Evolutionary conservation across 2,329 filamentous ascomycete genomes (phyloP).

Genomic region (Apiospora marii): DNA sequence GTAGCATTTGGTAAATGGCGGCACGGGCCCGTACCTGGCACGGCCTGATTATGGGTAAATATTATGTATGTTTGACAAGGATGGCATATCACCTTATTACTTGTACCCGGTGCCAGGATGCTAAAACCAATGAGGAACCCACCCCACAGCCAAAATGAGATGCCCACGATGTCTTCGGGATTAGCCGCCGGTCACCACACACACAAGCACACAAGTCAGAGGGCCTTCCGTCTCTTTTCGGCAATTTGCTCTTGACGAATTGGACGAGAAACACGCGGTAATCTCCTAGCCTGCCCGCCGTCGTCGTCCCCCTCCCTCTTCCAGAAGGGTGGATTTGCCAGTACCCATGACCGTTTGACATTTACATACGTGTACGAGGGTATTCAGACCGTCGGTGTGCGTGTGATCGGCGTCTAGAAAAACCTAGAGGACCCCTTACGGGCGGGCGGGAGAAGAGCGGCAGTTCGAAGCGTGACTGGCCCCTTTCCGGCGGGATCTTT

Average conservation of each 20-base stretch:
- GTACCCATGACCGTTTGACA: background rate
- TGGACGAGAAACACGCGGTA: background rate
- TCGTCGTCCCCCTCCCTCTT: too few species aligned
- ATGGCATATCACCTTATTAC: background rate
- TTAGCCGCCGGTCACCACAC: background rate
- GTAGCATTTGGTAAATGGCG: background rate
- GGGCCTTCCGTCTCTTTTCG: background rate
- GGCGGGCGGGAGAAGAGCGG: background rate
- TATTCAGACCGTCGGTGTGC: background rate
- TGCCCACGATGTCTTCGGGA: background rate
- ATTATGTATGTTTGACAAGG: background rate
- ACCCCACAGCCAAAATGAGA: background rate
- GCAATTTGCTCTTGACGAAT: background rate
- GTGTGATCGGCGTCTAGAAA: background rate
- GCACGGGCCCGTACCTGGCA: constrained; percentile 4
- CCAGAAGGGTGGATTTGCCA: background rate
- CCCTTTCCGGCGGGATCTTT: background rate
- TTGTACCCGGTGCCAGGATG: too few species aligned
- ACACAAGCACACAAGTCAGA: background rate
- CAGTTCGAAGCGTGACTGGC: background rate
- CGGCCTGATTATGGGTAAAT: background rate
- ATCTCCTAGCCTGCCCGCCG: background rate
- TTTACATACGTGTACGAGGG: too few species aligned
- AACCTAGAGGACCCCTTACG: background rate
- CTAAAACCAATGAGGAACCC: background rate